phyloP scores from a whole-genome alignment of 768 basidiomycete species.

The Lenzites betulinus region DNA sequence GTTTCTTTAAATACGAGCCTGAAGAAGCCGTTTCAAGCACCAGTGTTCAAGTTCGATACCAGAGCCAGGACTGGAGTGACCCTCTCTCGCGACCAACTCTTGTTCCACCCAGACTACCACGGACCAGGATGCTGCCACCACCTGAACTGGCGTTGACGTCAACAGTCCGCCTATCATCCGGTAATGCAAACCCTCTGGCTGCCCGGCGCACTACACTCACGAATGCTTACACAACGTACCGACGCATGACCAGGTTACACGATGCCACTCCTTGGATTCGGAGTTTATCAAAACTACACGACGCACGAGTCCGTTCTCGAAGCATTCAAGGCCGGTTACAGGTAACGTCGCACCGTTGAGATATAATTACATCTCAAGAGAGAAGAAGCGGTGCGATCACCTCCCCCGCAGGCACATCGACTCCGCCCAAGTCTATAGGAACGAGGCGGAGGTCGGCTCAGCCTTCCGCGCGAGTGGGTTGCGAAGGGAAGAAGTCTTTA shows the following conservation, averaged over 20 bases:
- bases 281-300: constrained; percentile 68
- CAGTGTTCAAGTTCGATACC: no score
- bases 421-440: constrained; percentile 70
- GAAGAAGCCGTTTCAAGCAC: no score
- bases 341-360: constrained; percentile 8
- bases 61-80: no score
- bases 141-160: constrained; percentile 3
- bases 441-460: constrained; percentile 64
- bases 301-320: constrained; percentile 56
- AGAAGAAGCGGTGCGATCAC: not conserved
- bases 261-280: constrained; percentile 73
- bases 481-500: constrained; percentile 60
- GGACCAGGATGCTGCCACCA: no score
- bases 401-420: constrained; percentile 56
- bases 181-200: not conserved
- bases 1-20: no score
- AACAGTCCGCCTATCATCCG: constrained; percentile 30
- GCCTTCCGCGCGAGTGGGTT: constrained; percentile 60
- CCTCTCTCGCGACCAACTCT: no score
- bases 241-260: constrained; percentile 36
- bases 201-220: no score
- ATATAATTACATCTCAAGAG: not conserved
- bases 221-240: no score
- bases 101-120: no score
- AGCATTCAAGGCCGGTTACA: constrained; percentile 71